Conservation (phyloP, 768 basidiomycete species). For the Epithele typhae region DNA sequence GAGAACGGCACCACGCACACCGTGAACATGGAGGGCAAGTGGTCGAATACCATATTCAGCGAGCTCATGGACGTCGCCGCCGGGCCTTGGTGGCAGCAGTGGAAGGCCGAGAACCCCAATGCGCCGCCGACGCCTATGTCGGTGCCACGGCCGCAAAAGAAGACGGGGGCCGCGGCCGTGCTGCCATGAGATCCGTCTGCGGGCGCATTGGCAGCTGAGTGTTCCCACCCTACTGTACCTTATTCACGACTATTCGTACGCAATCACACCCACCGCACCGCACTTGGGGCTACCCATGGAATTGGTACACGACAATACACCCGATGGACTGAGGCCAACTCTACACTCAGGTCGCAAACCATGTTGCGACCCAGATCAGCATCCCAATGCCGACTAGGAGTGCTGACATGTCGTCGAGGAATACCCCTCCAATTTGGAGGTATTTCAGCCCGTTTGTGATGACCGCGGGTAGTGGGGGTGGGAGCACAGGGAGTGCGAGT, state of each 20-base stretch:
- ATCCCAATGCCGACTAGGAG: slow-evolving; percentile 71
- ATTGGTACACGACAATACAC: neutral
- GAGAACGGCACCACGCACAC: slow-evolving; percentile 45
- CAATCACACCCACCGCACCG: too few species aligned
- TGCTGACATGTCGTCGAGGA: slow-evolving; percentile 70
- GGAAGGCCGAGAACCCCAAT: slow-evolving; percentile 41
- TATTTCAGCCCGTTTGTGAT: slow-evolving; percentile 64
- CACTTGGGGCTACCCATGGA: too few species aligned
- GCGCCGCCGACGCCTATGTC: too few species aligned
- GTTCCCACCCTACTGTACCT: slow-evolving; percentile 3
- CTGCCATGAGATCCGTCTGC: slow-evolving; percentile 24
- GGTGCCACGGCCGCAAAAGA: slow-evolving; percentile 18
- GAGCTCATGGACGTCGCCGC: slow-evolving; percentile 71
- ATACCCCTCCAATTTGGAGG: slow-evolving; percentile 57
- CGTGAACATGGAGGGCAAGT: slow-evolving; percentile 60
- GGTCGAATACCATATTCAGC: slow-evolving; percentile 61
- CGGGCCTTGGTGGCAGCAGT: slow-evolving; percentile 52
- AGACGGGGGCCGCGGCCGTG: slow-evolving; percentile 37
- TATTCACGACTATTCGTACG: slow-evolving; percentile 8
- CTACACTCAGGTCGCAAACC: slow-evolving; percentile 17
- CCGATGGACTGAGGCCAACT: neutral
- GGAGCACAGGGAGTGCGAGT: slow-evolving; percentile 60
- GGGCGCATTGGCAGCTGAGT: too few species aligned
- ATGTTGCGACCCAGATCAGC: slow-evolving; percentile 23
- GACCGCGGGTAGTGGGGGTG: slow-evolving; percentile 57